Conservation (phyloP, 768 basidiomycete genomes). For the Lyophyllum shimeji region DNA sequence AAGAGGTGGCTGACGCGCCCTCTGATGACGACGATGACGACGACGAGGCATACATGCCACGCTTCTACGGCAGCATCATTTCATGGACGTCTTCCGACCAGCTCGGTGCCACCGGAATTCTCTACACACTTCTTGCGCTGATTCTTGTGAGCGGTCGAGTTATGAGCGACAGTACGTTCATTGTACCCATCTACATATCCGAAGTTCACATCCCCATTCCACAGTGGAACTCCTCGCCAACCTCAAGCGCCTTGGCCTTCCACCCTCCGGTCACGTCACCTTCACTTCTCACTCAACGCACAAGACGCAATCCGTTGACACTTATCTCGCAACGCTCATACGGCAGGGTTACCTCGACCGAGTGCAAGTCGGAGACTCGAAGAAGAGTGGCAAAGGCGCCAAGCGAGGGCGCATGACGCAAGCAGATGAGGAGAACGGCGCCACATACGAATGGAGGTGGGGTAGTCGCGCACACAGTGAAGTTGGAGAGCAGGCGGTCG, state of each 20-base stretch:
- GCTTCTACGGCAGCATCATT: constrained; percentile 66
- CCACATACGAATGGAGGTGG: constrained; percentile 80
- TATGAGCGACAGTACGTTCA: constrained; percentile 67
- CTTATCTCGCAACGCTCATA: constrained; percentile 61
- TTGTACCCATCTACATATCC: not conserved
- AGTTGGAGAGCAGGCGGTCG: constrained; percentile 76
- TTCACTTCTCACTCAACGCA: constrained; percentile 51
- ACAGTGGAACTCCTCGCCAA: constrained; percentile 72
- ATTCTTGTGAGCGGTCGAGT: constrained; percentile 80
- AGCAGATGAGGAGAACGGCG: constrained; percentile 38
- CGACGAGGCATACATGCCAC: constrained; percentile 36
- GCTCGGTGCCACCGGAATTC: constrained; percentile 66
- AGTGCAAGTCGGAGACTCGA: constrained; percentile 45
- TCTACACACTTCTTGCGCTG: constrained; percentile 80
- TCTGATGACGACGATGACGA: constrained; percentile 53
- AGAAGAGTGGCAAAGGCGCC: constrained; percentile 35
- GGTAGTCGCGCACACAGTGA: constrained; percentile 79
- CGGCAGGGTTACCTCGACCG: constrained; percentile 82
- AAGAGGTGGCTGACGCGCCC: constrained; percentile 45
- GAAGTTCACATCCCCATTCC: not conserved
- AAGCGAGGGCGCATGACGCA: constrained; percentile 58
- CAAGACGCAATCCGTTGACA: constrained; percentile 56
- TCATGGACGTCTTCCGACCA: constrained; percentile 73
- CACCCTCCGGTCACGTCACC: constrained; percentile 44
- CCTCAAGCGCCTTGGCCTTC: constrained; percentile 69